Conservation (phyloP, 78 protist genomes). For the Emiliania huxleyi region DNA sequence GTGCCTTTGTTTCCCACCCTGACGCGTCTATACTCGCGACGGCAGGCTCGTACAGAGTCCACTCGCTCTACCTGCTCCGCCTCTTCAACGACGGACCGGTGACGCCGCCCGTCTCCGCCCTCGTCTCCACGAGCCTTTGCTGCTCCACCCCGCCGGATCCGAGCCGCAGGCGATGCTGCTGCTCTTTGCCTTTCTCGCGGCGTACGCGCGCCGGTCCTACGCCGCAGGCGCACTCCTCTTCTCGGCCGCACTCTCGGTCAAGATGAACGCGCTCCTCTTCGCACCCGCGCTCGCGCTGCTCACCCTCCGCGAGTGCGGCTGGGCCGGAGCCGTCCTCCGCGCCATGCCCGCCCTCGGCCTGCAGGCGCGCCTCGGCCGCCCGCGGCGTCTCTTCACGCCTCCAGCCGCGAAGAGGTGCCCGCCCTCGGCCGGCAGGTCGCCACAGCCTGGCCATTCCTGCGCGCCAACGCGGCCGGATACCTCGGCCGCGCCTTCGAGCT, state of each 20-base stretch:
- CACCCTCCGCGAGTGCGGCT: slow-evolving; percentile 65
- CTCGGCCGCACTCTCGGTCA: slow-evolving; percentile 73
- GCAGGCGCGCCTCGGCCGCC: background rate
- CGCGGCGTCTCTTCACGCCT: too few species aligned
- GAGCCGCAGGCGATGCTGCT: slow-evolving; percentile 77
- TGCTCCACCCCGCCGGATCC: too few species aligned
- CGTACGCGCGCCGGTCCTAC: background rate
- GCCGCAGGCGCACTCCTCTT: background rate
- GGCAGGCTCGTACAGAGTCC: slow-evolving; percentile 78
- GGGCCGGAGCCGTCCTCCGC: background rate
- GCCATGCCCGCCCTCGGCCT: slow-evolving; percentile 45
- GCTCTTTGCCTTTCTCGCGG: slow-evolving; percentile 33
- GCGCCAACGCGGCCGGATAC: slow-evolving; percentile 53
- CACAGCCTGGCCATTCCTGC: slow-evolving; percentile 80
- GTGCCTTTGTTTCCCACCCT: too few species aligned
- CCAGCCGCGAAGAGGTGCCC: too few species aligned
- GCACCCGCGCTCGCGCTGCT: slow-evolving; percentile 76
- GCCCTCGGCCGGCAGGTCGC: too few species aligned
- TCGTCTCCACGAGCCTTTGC: too few species aligned
- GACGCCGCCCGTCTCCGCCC: background rate
- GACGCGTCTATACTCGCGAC: too few species aligned
- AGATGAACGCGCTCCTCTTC: slow-evolving; percentile 85
- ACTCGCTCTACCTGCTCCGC: slow-evolving; percentile 85
- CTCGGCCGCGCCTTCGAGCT: slow-evolving; percentile 72
- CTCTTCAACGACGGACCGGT: slow-evolving; percentile 84